Base-by-base conservation (phyloP, 257 asterid genomes). In the Nicotiana tomentosiformis region DNA sequence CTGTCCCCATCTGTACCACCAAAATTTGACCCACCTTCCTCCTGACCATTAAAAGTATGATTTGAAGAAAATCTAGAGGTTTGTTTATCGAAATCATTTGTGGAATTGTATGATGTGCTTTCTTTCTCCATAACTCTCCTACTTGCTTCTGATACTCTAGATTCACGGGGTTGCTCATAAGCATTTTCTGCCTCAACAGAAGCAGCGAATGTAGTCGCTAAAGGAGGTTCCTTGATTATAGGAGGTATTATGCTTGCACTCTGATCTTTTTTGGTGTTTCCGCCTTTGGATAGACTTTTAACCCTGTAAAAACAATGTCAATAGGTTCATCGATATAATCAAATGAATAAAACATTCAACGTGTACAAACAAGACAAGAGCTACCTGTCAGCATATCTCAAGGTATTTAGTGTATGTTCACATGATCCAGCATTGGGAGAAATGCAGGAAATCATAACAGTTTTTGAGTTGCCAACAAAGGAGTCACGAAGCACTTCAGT, bases 401-500 rank as follows among this genome's bases (percentile, higher is more conserved):
- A 89, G 58, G 99, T 97, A 81, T 97, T 97, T 86, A 97, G 96
- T 64, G 99, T 97, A 77, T 97, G 99, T 90, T 97, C 99, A 80
- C 99, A 97, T 10, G 99, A 97, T 80, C 98, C 98, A 82, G 98
- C 97, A 84, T 90, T 92, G 57, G 99, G 99, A 80, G 99, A 97
- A 85, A 97, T 95, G 91, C 99, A 97, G 77, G 99, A 97, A 84
- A 97, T 97, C 99, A 97, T 97, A 51, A 97, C 99, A 9, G 99
- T 97, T 88, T 95, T 92, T 69, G 99, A 97, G 86, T 97, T 97
- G 61, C 99, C 99, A 66, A 97, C 98, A 83, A 97, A 97, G 78
- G 99, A 97, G 89, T 97, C 99, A 66, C 99, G 97, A 66, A 97
- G 93, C 85, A 97, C 99, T 90, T 97, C 99, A 10, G 99, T 97